Conservation (phyloP, 2,329 filamentous ascomycete species). For the Phyllosticta paracitricarpa region DNA sequence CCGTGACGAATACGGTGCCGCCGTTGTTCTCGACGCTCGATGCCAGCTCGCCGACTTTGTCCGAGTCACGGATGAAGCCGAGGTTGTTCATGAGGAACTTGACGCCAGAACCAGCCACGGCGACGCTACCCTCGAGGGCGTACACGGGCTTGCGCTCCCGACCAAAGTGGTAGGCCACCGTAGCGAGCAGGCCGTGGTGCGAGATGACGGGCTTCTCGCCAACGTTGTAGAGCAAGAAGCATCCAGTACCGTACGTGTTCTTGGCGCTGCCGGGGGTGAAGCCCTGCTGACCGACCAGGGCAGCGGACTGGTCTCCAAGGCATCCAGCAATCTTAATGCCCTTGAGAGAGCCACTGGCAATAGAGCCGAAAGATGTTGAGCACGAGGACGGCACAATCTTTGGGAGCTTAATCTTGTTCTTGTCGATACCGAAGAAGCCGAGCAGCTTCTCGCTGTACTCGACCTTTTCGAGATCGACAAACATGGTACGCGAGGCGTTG, state of each 20-base stretch:
- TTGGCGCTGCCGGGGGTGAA: conserved; percentile 76
- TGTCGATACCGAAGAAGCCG: conserved; percentile 68
- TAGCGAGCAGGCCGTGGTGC: conserved; percentile 71
- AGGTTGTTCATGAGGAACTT: conserved; percentile 59
- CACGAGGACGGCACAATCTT: conserved; percentile 76
- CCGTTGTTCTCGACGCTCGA: conserved; percentile 63
- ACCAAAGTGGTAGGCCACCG: conserved; percentile 76
- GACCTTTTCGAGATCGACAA: conserved; percentile 76
- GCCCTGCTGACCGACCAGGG: conserved; percentile 75
- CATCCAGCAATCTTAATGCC: conserved; percentile 72
- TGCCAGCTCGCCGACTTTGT: conserved; percentile 56
- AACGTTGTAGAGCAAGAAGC: conserved; percentile 83
- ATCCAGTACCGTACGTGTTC: conserved; percentile 86
- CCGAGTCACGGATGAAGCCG: conserved; percentile 50
- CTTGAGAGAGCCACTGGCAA: conserved; percentile 55
- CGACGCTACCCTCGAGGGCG: conserved; percentile 74
- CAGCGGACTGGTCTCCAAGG: conserved; percentile 77
- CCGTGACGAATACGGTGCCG: conserved; percentile 76
- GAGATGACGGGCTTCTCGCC: conserved; percentile 79
- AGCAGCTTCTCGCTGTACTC: conserved; percentile 71
- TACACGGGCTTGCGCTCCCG: conserved; percentile 59
- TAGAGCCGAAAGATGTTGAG: conserved; percentile 57
- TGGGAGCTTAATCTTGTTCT: conserved; percentile 63
- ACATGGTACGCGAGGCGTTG: conserved; percentile 88
- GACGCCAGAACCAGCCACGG: conserved; percentile 70